Base-by-base conservation (phyloP, 768 basidiomycete species). In the Tulasnella sp. region DNA sequence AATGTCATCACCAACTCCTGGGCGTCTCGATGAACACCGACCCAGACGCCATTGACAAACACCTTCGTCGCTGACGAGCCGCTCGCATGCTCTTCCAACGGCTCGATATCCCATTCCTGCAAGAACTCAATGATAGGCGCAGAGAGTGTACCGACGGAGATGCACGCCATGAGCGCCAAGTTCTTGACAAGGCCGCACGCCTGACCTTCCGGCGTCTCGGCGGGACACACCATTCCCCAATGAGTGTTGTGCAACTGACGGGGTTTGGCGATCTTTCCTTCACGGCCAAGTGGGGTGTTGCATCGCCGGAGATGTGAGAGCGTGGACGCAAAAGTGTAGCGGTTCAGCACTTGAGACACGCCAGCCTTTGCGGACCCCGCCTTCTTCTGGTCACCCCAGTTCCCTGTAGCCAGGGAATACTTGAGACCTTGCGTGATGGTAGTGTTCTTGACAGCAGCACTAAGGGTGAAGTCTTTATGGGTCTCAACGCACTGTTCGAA, bases 181-280 rank as follows among this genome's bases (percentile, higher is more conserved):
- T 99, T 98, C 76, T 99, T 98, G 73, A 98, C 96, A 45, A 98
- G 80, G 73, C 96, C 96, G 73, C 96, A 99, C 62, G 96, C 96
- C 70, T 98, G 96, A 48, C 96, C 96, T 82, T 99, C 96, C 1
- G 96, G 96, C 2, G 96, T 99, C 71, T 99, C 96, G 41, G 96
- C 96, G 44, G 96, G 96, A 68, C 96, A 99, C 19, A 99, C 96
- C 96, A 99, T 98, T 38, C 96, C 96, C 96, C 96, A 99, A 67
- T 99, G 96, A 0, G 96, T 97, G 67, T 99, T 99, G 71, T 99
- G 96, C 57, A 99, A 76, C 66, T 99, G 96, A 66, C 96, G 96
- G 59, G 96, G 96, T 70, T 98, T 98, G 48, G 96, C 96, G 61
- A 98, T 98, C 74, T 99, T 99, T 59, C 93, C 93, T 70, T 98